These are phyloP conservation scores for Clathrus columnatus DNA, from an alignment of 768 basidiomycete genomes.

Conservation along the genomic window DNA sequence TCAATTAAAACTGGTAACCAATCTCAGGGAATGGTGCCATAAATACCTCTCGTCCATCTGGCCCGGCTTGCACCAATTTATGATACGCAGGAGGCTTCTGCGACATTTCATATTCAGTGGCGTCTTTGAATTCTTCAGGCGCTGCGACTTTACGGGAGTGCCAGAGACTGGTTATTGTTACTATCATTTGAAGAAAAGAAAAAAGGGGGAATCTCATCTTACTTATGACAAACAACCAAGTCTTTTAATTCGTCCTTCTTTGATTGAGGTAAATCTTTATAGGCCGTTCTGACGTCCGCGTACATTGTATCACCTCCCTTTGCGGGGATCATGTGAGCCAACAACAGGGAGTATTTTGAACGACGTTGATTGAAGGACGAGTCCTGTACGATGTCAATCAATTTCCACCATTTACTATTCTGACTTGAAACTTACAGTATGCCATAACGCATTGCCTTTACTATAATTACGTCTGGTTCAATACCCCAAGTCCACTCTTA, in stretches of 20 bases:
- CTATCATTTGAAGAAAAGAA: not conserved
- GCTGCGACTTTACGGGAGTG: constrained; percentile 17
- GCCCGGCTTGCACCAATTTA: constrained; percentile 14
- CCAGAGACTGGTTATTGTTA: constrained; percentile 16
- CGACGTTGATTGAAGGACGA: constrained; percentile 19
- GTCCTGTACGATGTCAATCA: constrained; percentile 8
- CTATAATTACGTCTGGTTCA: constrained; percentile 3
- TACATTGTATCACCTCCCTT: constrained; percentile 23
- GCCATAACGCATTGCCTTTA: constrained; percentile 19
- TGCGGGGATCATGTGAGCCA: constrained; percentile 19
- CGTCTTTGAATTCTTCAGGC: constrained; percentile 14
- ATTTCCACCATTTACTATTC: not conserved
- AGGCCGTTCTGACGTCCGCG: constrained; percentile 19
- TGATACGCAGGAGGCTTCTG: constrained; percentile 17
- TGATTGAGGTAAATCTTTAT: constrained; percentile 19
- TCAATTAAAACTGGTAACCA: not conserved
- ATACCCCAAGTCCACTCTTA: not conserved
- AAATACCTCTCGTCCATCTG: constrained; percentile 11
- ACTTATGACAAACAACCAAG: constrained; percentile 17
- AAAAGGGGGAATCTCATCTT: not conserved
- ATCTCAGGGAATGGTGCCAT: not conserved
- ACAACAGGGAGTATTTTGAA: constrained; percentile 19
- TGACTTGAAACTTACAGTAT: constrained; percentile 11
- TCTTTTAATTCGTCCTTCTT: constrained; percentile 16
- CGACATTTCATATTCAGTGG: constrained; percentile 12